Base-by-base conservation (phyloP, 352 stramenopile species). In the Globisporangium spiculum region DNA sequence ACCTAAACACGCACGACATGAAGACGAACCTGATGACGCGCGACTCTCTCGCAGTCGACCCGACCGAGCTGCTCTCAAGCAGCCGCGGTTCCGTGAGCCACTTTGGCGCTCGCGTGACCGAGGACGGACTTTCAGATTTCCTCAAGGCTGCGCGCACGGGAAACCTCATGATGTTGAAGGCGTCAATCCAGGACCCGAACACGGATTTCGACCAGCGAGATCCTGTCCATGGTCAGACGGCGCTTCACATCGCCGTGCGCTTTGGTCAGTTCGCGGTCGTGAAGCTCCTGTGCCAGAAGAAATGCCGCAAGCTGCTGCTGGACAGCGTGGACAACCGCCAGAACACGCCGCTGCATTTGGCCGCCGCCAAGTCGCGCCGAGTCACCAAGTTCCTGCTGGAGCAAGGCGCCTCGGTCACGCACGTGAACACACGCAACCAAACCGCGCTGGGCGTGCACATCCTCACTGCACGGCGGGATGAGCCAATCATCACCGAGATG, bases 331-430 rank as follows among this genome's bases (percentile, higher is more conserved):
- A 96, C 75, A 79, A 80, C 46, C 82, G 88, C 20, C 61, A 83
- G 52, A 96, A 96, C 78, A 93, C 88, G 9, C 81, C 88, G 8
- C 60, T 96, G 60, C 88, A 96, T 59, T 55, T 96, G 22, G 88
- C 88, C 9, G 73, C 83, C n/a, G 88, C 86, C 32, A 92, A 92
- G 64, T 96, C 88, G 53, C 84, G 86, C 3, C 86, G 88, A 8
- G 83, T 96, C 44, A 94, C 88, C 67, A 93, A 94, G 77, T 92
- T 84, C 38, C 34, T 96, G 41, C 77, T 96, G 18, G 86, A 96
- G 61, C 75, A 92, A 5, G 81, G 79, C 27, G 88, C 88, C 1
- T 75, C 83, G 36, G 81, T 88, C 30, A 79, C 75, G 38, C 76
- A 78, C 22, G 74, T 84, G 12, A 96, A 96, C 71, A 74, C 81